phyloP scores from a whole-genome alignment of 2,329 filamentous ascomycete species.

The Penicillium sp. region DNA sequence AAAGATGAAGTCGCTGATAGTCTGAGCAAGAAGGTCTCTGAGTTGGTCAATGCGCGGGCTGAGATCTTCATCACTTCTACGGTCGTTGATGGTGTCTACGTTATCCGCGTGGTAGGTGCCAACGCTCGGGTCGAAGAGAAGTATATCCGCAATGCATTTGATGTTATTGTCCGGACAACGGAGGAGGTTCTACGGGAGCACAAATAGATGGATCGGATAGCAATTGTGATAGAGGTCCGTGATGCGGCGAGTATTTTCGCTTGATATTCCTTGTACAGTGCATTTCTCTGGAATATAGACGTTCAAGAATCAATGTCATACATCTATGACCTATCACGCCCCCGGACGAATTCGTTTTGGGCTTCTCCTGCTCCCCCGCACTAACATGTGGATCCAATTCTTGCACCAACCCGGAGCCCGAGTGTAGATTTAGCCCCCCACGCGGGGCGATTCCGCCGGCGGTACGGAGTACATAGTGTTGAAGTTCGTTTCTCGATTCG shows the following conservation, averaged over 20 bases:
- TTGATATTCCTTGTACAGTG: neutral
- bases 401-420: neutral
- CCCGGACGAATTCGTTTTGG: neutral
- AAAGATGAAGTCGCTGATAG: slow-evolving; percentile 58
- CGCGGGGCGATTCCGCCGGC: neutral
- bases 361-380: neutral
- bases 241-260: neutral
- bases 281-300: neutral
- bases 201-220: neutral
- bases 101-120: slow-evolving; percentile 76
- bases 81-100: slow-evolving; percentile 67
- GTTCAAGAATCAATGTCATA: neutral
- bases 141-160: slow-evolving; percentile 69
- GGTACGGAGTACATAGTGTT: neutral
- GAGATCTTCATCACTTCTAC: slow-evolving; percentile 80
- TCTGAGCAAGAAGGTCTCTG: slow-evolving; percentile 70
- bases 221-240: neutral
- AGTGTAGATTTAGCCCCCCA: neutral
- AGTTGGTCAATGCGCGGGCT: slow-evolving; percentile 67
- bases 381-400: neutral
- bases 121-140: slow-evolving; percentile 66
- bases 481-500: neutral
- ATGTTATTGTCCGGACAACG: slow-evolving; percentile 63
- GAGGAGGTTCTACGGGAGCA: slow-evolving; percentile 48
- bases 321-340: neutral